These are phyloP conservation scores for Erodium moschatum DNA, from an alignment of 441 rosid species.

Conservation along the genomic window DNA sequence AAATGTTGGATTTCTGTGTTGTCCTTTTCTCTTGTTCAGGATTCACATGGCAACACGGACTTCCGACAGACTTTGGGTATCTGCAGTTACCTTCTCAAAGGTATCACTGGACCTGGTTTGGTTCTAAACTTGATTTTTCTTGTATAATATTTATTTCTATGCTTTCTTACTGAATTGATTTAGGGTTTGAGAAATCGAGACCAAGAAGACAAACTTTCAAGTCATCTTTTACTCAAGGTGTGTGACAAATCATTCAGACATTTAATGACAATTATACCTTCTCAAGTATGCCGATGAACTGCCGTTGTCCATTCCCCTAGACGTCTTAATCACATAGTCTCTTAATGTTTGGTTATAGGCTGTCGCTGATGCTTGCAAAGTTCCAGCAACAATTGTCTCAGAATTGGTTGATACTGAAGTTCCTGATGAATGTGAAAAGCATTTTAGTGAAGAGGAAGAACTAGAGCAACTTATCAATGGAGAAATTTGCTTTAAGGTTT, in stretches of 20 bases:
- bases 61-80: constrained; percentile 44
- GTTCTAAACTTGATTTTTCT: not conserved
- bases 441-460: constrained; percentile 63
- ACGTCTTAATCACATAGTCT: constrained; percentile 8
- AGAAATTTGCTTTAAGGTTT: constrained; percentile 59
- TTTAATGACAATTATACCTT: not conserved
- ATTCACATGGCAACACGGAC: constrained; percentile 70
- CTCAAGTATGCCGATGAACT: not conserved
- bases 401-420: constrained; percentile 55
- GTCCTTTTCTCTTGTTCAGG: constrained; percentile 27
- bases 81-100: constrained; percentile 67
- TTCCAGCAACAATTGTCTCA: constrained; percentile 37
- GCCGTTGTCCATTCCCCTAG: too few species aligned
- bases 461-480: constrained; percentile 64
- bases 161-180: constrained; percentile 12
- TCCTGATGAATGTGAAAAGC: constrained; percentile 39
- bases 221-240: constrained; percentile 61
- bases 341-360: constrained; percentile 42
- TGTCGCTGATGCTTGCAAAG: constrained; percentile 70
- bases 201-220: constrained; percentile 76
- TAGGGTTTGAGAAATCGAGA: constrained; percentile 68
- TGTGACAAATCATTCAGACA: constrained; percentile 18
- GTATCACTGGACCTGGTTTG: constrained; percentile 25
- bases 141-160: not conserved
- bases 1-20: constrained; percentile 2